Base-by-base conservation (phyloP, 2,329 filamentous ascomycete species). In the Helicocarpus griseus region DNA sequence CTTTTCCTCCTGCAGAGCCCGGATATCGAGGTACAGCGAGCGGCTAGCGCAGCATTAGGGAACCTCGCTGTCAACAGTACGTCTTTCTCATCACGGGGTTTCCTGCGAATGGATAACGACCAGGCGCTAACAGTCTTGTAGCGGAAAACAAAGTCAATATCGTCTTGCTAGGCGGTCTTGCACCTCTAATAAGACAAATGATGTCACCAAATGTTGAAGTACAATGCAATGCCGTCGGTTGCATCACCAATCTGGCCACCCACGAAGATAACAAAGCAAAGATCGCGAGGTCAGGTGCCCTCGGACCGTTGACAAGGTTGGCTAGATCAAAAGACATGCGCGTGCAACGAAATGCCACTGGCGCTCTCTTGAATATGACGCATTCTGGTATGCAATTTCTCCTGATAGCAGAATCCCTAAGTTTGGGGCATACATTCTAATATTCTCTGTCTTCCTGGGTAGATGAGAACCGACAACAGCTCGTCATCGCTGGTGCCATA, bases 191-290 rank as follows among this genome's bases (percentile, higher is more conserved):
- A 71, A 86, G 88, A 58, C 93, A 98, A 72, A 98, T 98, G 93
- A 89, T 94, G 73, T 97, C 91, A 52, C 81, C 86, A 44, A 98
- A 98, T 63, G 93, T 98, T 60, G 93, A 98, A 69, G 93, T 98
- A 24, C 93, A 98, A 72, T 98, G 93, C 77, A 98, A 98, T 69
- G 93, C 93, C 40, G 93, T 98, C 55, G 93, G 93, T 48, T 98
- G 93, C 74, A 98, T 98, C 69, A 98, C 93, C 43, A 98, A 98
- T 66, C 74, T 98, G 52, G 93, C 93, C 50, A 98, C 93, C 2
- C 93, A 98, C 65, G 93, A 98, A 73, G 93, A 97, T 61, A 98
- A 98, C 75, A 98, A 98, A 74, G 90, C 93, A 53, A 96, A 95
- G 74, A 98, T 98, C 68, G 93, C 93, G 60, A 82, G 89, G 55